Base-by-base conservation (phyloP, 192 early-diverging fungal genomes). In the Rhizoclosmatium sp. region DNA sequence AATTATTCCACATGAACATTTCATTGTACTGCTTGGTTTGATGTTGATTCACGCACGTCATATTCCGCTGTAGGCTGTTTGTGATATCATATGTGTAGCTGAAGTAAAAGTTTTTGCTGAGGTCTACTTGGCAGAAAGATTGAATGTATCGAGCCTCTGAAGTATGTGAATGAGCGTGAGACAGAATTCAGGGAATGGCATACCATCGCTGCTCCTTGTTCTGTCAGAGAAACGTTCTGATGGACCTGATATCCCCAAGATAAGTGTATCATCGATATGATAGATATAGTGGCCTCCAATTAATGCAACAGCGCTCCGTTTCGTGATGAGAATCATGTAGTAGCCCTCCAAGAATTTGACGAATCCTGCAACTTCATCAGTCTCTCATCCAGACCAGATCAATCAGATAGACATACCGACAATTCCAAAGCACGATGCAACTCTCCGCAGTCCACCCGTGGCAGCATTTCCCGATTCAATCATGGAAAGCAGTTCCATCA, bases 1-100 rank as follows among this genome's bases (percentile, higher is more conserved):
- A 90, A 80, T 93, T 86, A 84, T 98, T 99, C 97, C 97, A 99
- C 14, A 97, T 92, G 89, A 99, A 98, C 94, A 98, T 97, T 44
- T 90, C 88, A 72, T 96, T 94, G 40, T 49, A 59, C 21, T 1
- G 21, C 51, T 82, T 78, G 12, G 75, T 10, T 62, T 71, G 44
- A 19, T 64, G 62, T 58, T 58, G 56, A 21, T 58, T 58, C n/a
- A 58, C 56, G 21, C 14, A 21, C 10, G 68, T 69, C 90, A 97
- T 88, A 75, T 99, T 98, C 75, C 87, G 85, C 79, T 99, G 98
- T 58, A 99, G 83, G 3, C 93, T 93, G 51, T 93, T 87, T 4
- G 96, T 97, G 40, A 99, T 91, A 81, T 99, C 98, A 80, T 99
- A 99, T 0, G 95, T 96, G 65, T 98, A 96, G 80, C 92, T 94